Evolutionary conservation across 2,329 filamentous ascomycete species (phyloP).

Genomic region (Leptosphaerulina australis): DNA sequence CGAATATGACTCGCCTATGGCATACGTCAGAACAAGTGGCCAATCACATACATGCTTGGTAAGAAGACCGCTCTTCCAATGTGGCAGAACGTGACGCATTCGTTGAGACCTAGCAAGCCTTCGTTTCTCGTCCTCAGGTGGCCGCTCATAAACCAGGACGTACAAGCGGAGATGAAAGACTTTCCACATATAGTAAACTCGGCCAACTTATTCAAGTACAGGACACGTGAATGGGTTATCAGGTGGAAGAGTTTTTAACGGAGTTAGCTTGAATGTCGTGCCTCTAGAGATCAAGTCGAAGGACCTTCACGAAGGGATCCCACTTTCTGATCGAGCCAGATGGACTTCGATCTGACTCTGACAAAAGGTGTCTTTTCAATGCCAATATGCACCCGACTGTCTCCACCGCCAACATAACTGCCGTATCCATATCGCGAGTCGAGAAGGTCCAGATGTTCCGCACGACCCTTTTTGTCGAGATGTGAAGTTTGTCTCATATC

Average conservation of each 20-base stretch:
- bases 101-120: background rate
- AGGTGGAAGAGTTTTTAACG: background rate
- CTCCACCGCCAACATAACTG: constrained; percentile 52
- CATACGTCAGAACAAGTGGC: background rate
- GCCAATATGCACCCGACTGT: constrained; percentile 57
- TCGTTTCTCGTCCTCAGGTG: background rate
- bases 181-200: background rate
- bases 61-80: background rate
- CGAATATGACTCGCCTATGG: background rate
- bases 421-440: constrained; percentile 56
- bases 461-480: constrained; percentile 26
- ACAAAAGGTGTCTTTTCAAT: constrained; percentile 58
- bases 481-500: constrained; percentile 41
- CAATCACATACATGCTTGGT: background rate
- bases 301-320: constrained; percentile 15
- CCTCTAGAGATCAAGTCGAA: background rate
- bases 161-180: too few species aligned
- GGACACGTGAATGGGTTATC: background rate
- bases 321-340: constrained; percentile 22
- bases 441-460: constrained; percentile 22
- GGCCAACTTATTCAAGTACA: background rate
- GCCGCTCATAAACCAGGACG: background rate
- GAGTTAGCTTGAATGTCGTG: background rate
- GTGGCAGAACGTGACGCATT: background rate
- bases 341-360: constrained; percentile 21